Percentiles rank a stretch among this genome's conserved stretches.
Evolutionary conservation across 2,329 filamentous ascomycete genomes (phyloP).

Genomic region (Tricladium varicosporioides): DNA sequence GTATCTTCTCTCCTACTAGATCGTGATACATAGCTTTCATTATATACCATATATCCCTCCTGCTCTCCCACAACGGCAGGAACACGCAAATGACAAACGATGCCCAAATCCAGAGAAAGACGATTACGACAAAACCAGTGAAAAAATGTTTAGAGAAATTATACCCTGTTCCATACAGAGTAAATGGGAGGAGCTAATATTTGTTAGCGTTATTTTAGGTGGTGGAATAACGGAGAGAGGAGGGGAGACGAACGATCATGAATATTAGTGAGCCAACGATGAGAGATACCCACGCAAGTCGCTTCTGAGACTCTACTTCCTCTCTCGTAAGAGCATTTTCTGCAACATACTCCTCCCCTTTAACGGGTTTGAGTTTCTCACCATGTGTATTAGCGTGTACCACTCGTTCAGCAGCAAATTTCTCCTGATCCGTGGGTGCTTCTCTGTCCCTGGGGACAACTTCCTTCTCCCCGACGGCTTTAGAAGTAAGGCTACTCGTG

Average conservation of each 20-base stretch:
- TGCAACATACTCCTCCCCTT: not conserved
- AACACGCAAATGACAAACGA: conserved; percentile 6
- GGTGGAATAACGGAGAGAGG: not conserved
- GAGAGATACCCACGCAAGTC: not conserved
- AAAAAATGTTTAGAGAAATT: conserved; percentile 5
- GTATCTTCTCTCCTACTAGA: not conserved
- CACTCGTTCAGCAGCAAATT: not conserved
- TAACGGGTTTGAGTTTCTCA: not conserved
- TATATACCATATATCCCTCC: conserved; percentile 10
- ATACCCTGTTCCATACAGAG: conserved; percentile 1
- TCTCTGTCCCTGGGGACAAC: not conserved
- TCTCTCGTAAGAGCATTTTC: not conserved
- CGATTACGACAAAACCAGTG: conserved; percentile 4
- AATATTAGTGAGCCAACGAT: not conserved
- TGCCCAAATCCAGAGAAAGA: conserved; percentile 8
- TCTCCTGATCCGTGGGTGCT: not conserved
- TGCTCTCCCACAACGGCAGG: conserved; percentile 8
- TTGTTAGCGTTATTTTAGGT: not conserved
- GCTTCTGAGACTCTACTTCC: not conserved
- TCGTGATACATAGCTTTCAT: conserved; percentile 1
- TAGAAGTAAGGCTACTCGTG: not conserved
- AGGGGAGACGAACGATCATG: not conserved
- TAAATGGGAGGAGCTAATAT: not conserved
- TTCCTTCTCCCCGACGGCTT: not conserved
- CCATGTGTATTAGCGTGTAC: not conserved